Percentiles rank a stretch among this genome's conserved stretches.
phyloP scores from a whole-genome alignment of 129 eudicot genomes.

The Tagetes erecta region DNA sequence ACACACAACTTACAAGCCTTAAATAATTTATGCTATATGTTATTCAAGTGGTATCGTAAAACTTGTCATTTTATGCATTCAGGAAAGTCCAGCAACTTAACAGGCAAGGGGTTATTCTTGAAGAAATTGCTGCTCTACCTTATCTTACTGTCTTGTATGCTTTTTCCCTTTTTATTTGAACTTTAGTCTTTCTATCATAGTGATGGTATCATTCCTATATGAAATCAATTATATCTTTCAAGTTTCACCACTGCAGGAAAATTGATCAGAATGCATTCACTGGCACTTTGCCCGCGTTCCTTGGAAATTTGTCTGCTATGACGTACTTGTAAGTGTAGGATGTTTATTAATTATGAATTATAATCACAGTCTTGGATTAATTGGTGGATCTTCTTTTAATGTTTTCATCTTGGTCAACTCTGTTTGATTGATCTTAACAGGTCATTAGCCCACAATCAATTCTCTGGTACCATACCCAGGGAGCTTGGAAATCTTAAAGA shows the following conservation, averaged over 20 bases:
- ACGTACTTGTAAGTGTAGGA: constrained; percentile 38
- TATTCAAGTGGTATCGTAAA: not conserved
- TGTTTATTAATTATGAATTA: constrained; percentile 6
- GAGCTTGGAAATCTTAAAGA: constrained; percentile 60
- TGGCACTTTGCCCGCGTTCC: constrained; percentile 63
- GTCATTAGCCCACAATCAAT: constrained; percentile 49
- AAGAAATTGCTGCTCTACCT: constrained; percentile 45
- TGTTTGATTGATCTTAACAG: constrained; percentile 35
- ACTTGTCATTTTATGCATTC: constrained; percentile 24
- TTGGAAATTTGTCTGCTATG: constrained; percentile 55
- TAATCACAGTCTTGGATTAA: not conserved
- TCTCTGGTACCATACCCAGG: constrained; percentile 53
- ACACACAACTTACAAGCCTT: not conserved
- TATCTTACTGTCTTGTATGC: constrained; percentile 52
- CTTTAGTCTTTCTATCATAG: not conserved
- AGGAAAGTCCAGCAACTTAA: constrained; percentile 51
- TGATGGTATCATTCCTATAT: constrained; percentile 6
- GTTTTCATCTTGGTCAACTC: constrained; percentile 16
- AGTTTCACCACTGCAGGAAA: constrained; percentile 35
- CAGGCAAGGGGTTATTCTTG: constrained; percentile 47
- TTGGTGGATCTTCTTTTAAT: not conserved
- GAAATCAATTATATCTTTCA: not conserved
- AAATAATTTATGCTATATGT: not conserved
- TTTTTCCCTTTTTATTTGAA: constrained; percentile 1
- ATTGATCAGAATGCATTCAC: constrained; percentile 63